Base-by-base conservation (phyloP, 2,329 filamentous ascomycete species). In the Fusarium mexicanum region DNA sequence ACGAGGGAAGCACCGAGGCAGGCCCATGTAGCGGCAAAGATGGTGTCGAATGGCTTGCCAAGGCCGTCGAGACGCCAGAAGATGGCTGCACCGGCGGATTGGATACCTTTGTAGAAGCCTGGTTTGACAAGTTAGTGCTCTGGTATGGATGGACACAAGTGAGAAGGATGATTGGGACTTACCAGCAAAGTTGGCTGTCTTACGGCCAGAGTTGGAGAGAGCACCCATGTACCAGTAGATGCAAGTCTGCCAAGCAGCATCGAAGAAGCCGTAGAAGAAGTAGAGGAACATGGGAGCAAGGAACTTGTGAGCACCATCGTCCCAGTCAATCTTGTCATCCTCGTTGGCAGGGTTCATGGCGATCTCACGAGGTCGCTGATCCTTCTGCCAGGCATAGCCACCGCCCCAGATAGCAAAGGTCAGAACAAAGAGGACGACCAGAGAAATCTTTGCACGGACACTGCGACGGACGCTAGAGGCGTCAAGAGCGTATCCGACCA, bases 121-220 rank as follows among this genome's bases (percentile, higher is more conserved):
- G 93, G 5, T 40, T 24, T 18, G 18, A 24, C 8, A 16, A 47
- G 44, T 78, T 33, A 77, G 57, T 14, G 16, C 38, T 51, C 10
- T 38, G 18, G 4, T 37, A 33, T 38, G 44, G 6, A 33, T 38
- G 47, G 6, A 16, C 6, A 26, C 14, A 18, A 13, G 9, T 53
- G 8, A 29, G 37, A 24, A 18, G 48, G 2, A 43, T 38, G 11
- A 40, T 11, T 26, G 16, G 11, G 22, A 59, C 76, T 71, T 75
- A 78, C 77, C 77, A 59, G 77, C 93, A 80, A 96, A 92, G 86
- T 98, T 97, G 85, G 95, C 95, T 31, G 95, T 90, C 83, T 94
- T 96, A 82, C 95, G 94, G 70, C 93, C 90, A 74, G 95, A 97
- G 89, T 98, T 98, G 80, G 93, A 95, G 50, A 98, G 87, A 26